These are phyloP conservation scores for Colletotrichum noveboracense DNA, from an alignment of 2,329 filamentous ascomycete genomes.

Conservation along the genomic window DNA sequence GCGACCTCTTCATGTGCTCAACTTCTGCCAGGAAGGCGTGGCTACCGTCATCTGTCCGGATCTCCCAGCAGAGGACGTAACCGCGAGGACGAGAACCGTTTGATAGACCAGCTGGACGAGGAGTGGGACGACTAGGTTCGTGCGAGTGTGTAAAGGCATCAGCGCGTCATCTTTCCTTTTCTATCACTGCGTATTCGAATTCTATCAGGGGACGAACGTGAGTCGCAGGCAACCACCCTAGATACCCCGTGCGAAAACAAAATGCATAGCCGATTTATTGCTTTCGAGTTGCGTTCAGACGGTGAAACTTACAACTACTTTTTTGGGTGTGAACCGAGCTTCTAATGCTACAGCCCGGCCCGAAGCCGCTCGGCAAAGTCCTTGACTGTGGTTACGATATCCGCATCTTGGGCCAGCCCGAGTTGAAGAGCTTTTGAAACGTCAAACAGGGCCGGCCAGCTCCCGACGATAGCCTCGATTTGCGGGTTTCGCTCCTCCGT, in stretches of 20 bases:
- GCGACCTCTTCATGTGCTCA: constrained; percentile 72
- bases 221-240: constrained; percentile 16
- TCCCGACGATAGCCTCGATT: constrained; percentile 54
- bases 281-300: background rate
- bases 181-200: background rate
- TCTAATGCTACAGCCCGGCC: background rate
- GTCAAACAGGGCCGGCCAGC: constrained; percentile 60
- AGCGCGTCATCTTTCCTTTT: background rate
- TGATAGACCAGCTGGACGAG: constrained; percentile 96
- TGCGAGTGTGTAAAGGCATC: background rate
- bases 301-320: background rate
- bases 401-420: constrained; percentile 53
- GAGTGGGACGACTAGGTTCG: constrained; percentile 86
- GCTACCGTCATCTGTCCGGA: constrained; percentile 69
- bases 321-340: background rate
- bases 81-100: constrained; percentile 84
- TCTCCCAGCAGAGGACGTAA: constrained; percentile 56
- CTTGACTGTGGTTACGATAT: constrained; percentile 35
- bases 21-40: constrained; percentile 66
- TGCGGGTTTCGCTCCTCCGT: constrained; percentile 52
- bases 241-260: constrained; percentile 15
- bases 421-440: constrained; percentile 55
- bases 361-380: constrained; percentile 12
- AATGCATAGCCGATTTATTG: constrained; percentile 16
- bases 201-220: background rate